phyloP scores from a whole-genome alignment of 768 basidiomycete species.

The Gymnopilus junonius region DNA sequence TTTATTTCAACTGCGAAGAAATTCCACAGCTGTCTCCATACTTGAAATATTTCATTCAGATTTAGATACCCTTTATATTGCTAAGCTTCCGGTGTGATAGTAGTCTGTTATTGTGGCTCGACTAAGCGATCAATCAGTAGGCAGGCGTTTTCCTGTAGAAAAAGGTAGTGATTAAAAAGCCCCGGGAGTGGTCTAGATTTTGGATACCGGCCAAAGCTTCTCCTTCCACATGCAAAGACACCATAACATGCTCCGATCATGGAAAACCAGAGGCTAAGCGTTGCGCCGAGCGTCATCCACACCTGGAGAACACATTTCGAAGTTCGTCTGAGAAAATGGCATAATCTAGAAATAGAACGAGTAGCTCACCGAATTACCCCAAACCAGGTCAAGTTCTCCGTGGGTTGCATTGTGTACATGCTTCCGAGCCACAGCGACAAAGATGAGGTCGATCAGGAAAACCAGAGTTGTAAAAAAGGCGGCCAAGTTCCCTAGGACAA shows the following conservation, averaged over 20 bases:
- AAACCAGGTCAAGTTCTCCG: constrained; percentile 43
- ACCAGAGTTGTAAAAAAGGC: constrained; percentile 50
- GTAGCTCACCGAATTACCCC: constrained; percentile 54
- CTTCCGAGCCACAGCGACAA: constrained; percentile 48
- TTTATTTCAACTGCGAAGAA: too few relatives aligned
- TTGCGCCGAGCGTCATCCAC: constrained; percentile 59
- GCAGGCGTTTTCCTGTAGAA: constrained; percentile 17
- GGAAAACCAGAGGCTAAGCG: constrained; percentile 52
- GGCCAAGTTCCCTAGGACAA: constrained; percentile 42
- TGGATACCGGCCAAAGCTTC: constrained; percentile 20
- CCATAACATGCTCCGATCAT: constrained; percentile 40
- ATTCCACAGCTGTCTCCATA: too few relatives aligned
- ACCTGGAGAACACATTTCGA: constrained; percentile 34
- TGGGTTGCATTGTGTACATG: constrained; percentile 46
- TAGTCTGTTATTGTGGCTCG: neutral
- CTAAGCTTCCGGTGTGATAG: neutral
- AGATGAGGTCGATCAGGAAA: constrained; percentile 57
- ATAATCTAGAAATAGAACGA: constrained; percentile 2
- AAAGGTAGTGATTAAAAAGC: constrained; percentile 2
- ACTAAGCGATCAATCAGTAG: too few relatives aligned
- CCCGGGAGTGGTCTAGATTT: constrained; percentile 1
- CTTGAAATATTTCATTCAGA: too few relatives aligned
- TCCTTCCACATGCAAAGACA: constrained; percentile 30
- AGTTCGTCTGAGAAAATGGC: neutral
- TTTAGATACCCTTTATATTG: too few relatives aligned